Conservation (phyloP, 352 stramenopile genomes). For the Blastocystis sp. region DNA sequence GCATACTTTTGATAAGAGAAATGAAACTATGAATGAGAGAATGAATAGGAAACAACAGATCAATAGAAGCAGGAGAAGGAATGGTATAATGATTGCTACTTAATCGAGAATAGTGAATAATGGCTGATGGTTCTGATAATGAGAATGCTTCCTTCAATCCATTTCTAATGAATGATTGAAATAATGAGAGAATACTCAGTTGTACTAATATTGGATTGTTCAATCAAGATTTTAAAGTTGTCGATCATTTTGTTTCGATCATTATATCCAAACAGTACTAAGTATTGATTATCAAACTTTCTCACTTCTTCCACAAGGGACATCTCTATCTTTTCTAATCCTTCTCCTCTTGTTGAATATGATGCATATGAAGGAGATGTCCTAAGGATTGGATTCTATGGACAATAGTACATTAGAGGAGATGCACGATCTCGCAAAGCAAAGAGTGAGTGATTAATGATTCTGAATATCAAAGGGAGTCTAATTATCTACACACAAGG, state of each 20-base stretch:
- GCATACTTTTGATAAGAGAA: neutral
- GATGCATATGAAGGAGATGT: constrained; percentile 28
- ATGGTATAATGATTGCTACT: constrained; percentile 56
- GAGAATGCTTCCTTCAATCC: neutral
- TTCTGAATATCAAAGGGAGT: neutral
- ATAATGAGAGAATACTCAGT: neutral
- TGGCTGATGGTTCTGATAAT: neutral
- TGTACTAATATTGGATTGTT: neutral
- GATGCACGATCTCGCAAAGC: constrained; percentile 31
- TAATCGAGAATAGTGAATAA: constrained; percentile 31
- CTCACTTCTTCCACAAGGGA: neutral
- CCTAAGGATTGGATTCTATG: neutral
- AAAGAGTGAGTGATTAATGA: constrained; percentile 22
- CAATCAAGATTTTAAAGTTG: neutral
- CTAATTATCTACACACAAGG: constrained; percentile 46
- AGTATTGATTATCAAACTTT: neutral
- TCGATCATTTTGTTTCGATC: constrained; percentile 35
- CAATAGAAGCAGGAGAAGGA: constrained; percentile 2
- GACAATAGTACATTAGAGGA: constrained; percentile 1
- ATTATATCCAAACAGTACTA: constrained; percentile 50
- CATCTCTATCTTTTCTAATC: constrained; percentile 5
- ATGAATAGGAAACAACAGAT: neutral
- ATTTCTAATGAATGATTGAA: neutral
- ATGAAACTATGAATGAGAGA: neutral
- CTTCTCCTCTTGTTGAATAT: neutral